Base-by-base conservation (phyloP, 2,329 filamentous ascomycete genomes). In the Lachnum nothofagi region DNA sequence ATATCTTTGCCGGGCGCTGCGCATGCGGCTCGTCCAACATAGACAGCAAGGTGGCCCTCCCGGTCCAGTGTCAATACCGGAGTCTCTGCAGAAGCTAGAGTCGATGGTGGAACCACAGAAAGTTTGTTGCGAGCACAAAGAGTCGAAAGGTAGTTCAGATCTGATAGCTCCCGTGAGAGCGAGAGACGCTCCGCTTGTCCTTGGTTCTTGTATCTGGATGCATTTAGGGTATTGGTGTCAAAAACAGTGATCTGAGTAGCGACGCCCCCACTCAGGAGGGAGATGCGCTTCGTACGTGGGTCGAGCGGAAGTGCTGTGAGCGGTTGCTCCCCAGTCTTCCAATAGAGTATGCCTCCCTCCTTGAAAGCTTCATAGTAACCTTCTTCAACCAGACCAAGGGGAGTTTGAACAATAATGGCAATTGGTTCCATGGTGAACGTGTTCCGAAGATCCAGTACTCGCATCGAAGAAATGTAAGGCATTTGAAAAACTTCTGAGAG, bases 1-100 rank as follows among this genome's bases (percentile, higher is more conserved):
- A 44, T 37, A 23, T 44, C 42, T 25, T 37, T 44, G 29, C 42
- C 42, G 10, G 42, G 42, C 14, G 10, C 19, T 2, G 42, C 31
- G n/a, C 42, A 44, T 16, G 17, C 17, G 14, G 42, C 29, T 44
- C 42, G 14, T 4, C 42, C 42, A n/a, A 44, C 42, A 37, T 44
- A 44, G 2, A 44, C 42, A 17, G 42, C 29, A 23, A 44, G 20
- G 25, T 20, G 14, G 6, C 42, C 42, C 5, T 35, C 4, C 10
- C 42, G 42, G 31, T 44, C 42, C 12, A 44, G 29, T 5, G 42
- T 44, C 10, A 44, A 17, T 14, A 22, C 42, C 5, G 42, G 42
- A 16, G 29, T 31, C 24, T 37, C 24, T 8, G 31, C 33, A 16
- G 42, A 44, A n/a, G 29, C 17, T 16, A 44, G 29, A 4, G 17